Evolutionary conservation across 2,329 filamentous ascomycete genomes (phyloP).

Genomic region (Botrytis fabae): DNA sequence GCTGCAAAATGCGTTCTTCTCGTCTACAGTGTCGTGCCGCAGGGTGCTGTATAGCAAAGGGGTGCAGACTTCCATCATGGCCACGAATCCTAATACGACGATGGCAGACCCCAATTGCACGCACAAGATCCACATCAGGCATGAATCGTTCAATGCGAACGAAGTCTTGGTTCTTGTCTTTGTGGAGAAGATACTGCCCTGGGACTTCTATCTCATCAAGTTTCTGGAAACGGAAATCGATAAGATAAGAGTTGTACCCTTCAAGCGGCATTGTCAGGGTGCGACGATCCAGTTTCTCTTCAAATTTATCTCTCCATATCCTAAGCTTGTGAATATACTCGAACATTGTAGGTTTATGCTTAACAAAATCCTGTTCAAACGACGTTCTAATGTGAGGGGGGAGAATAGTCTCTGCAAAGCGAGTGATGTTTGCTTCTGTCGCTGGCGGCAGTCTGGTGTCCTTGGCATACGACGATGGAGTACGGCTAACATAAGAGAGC

Average conservation of each 20-base stretch:
- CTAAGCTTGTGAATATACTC: slow-evolving; percentile 98
- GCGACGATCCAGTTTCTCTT: slow-evolving; percentile 91
- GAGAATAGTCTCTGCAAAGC: slow-evolving; percentile 94
- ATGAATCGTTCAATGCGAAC: slow-evolving; percentile 96
- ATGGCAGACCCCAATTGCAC: slow-evolving; percentile 87
- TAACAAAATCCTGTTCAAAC: slow-evolving; percentile 96
- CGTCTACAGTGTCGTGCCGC: slow-evolving; percentile 88
- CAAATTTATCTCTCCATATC: slow-evolving; percentile 95
- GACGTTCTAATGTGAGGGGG: slow-evolving; percentile 93
- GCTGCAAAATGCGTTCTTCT: slow-evolving; percentile 91
- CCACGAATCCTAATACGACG: slow-evolving; percentile 92
- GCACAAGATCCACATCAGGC: slow-evolving; percentile 89
- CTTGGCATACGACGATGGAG: slow-evolving; percentile 81
- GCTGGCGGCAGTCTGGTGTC: slow-evolving; percentile 87
- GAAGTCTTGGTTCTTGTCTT: slow-evolving; percentile 99
- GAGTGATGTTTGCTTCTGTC: slow-evolving; percentile 93
- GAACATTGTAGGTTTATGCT: slow-evolving; percentile 93
- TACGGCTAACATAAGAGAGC: slow-evolving; percentile 85
- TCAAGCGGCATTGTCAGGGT: slow-evolving; percentile 57
- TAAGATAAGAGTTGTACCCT: slow-evolving; percentile 83
- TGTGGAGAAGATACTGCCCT: slow-evolving; percentile 94
- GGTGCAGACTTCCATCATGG: slow-evolving; percentile 95
- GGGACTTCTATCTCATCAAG: slow-evolving; percentile 98
- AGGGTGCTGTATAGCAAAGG: slow-evolving; percentile 95
- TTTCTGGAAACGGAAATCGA: slow-evolving; percentile 95